Evolutionary conservation across 192 early-diverging fungal species (phyloP), one percentile per base, ranked within the genome.

Genomic region (Backusella macrospora): DNA sequence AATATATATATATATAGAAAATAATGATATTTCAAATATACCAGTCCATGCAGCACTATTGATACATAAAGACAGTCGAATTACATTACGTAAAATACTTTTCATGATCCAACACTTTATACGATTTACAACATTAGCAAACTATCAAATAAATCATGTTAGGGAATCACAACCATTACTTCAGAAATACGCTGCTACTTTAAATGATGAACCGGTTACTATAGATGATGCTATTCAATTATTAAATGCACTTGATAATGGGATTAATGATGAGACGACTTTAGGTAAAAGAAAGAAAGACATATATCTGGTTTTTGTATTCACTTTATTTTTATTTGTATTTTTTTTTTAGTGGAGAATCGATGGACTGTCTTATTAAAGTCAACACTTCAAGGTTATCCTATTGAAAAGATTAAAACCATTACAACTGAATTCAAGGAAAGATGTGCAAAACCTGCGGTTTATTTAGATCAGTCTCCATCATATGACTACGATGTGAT

Each of bases 221-320:
- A 76, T 70, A 8, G 62, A 72, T n/a, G 78, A 75, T 8, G 55
- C 75, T 2, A 37, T 80, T 16, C 62, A 46, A 21, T 80, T 80
- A n/a, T 38, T 80, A 6, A 37, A 48, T 15, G 70, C 74, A 3
- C 16, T 80, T 15, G 65, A 73, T 69, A 37, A n/a, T 34, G 23
- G 29, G 3, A 65, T 68, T 4, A 55, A 74, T 40, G 26, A 40
- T n/a, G 64, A 18, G 2, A 64, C 34, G 10, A 23, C 49, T 2
- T 55, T 55, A 21, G 48, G 18, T 65, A 18, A 26, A 68, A 48
- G 5, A 34, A 72, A 37, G 8, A 26, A 5, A 21, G 26, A 18
- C 3, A 21, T 62, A 15, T 23, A n/a, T 9, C 5, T 16, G 26
- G 23, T 21, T 8, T 6, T 38, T 40, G 0, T 62, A 38, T 43